Percentiles rank a stretch among this genome's conserved stretches.
These are phyloP conservation scores for Fomitopsis schrenkii DNA, from an alignment of 1,284 basidiomycete species.

Conservation along the genomic window DNA sequence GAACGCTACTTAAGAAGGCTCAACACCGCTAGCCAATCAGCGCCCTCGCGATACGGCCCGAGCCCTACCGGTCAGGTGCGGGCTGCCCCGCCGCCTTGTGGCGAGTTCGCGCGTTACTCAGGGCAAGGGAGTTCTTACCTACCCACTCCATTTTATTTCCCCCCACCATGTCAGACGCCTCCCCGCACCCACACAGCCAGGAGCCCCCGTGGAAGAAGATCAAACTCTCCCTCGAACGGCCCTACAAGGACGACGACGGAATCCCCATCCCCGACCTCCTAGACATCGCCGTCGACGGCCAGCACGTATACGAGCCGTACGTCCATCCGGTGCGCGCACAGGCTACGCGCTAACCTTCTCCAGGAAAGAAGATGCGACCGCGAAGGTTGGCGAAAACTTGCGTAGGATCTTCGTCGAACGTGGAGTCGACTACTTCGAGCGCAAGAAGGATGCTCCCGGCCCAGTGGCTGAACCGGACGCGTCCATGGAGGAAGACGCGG, in stretches of 20 bases:
- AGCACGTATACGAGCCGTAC: constrained; percentile 66
- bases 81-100: too few species aligned
- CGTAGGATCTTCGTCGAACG: constrained; percentile 67
- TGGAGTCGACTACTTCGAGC: constrained; percentile 71
- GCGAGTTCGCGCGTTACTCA: neutral
- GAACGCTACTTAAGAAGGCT: constrained; percentile 4
- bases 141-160: neutral
- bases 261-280: constrained; percentile 54
- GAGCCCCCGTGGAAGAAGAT: constrained; percentile 54
- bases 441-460: constrained; percentile 30
- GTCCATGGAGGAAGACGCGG: constrained; percentile 23
- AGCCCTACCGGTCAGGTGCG: constrained; percentile 3
- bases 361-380: constrained; percentile 52
- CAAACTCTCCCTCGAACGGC: constrained; percentile 66
- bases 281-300: constrained; percentile 69
- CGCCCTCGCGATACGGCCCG: neutral
- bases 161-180: neutral
- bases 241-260: constrained; percentile 73
- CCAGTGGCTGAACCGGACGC: constrained; percentile 12
- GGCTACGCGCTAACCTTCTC: constrained; percentile 2
- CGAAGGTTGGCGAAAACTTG: constrained; percentile 58
- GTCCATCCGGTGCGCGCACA: constrained; percentile 17
- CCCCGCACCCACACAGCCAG: constrained; percentile 17
- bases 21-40: constrained; percentile 13
- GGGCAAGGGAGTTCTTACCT: neutral